phyloP scores from a whole-genome alignment of 495 filamentous ascomycete species.

The Eremomyces bilateralis region DNA sequence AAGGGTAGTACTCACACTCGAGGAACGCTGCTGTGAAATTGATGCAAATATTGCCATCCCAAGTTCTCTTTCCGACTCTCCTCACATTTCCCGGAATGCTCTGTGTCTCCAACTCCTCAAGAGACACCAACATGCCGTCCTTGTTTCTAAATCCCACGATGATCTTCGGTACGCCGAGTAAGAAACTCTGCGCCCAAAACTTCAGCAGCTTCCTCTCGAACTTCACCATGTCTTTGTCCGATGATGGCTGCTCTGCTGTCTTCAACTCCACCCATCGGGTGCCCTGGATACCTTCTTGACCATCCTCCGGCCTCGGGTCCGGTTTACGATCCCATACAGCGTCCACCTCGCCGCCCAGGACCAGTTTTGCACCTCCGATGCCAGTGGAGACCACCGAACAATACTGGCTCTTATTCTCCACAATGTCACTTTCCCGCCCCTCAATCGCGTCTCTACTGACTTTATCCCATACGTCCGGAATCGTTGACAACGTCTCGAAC shows the following conservation, averaged over 20 bases:
- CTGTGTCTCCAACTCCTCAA: constrained; percentile 60
- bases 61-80: constrained; percentile 36
- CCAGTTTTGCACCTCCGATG: constrained; percentile 42
- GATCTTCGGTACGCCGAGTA: constrained; percentile 79
- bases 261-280: constrained; percentile 93
- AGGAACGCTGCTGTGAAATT: constrained; percentile 64
- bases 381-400: constrained; percentile 81
- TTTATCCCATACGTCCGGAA: constrained; percentile 49
- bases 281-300: constrained; percentile 46
- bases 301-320: constrained; percentile 24
- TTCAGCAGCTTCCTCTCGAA: constrained; percentile 82
- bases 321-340: constrained; percentile 69
- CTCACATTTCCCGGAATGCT: constrained; percentile 54
- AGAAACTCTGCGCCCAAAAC: constrained; percentile 91
- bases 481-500: constrained; percentile 68
- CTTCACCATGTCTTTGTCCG: constrained; percentile 39
- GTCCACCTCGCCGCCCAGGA: constrained; percentile 92
- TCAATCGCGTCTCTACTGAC: constrained; percentile 58
- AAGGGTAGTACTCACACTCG: constrained; percentile 31
- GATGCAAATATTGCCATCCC: constrained; percentile 83
- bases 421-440: constrained; percentile 38
- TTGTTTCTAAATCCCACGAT: constrained; percentile 70
- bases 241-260: constrained; percentile 49
- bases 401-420: constrained; percentile 80
- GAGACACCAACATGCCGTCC: constrained; percentile 42